These are phyloP conservation scores for Glonium stellatum DNA, from an alignment of 495 filamentous ascomycete genomes.

Conservation along the genomic window DNA sequence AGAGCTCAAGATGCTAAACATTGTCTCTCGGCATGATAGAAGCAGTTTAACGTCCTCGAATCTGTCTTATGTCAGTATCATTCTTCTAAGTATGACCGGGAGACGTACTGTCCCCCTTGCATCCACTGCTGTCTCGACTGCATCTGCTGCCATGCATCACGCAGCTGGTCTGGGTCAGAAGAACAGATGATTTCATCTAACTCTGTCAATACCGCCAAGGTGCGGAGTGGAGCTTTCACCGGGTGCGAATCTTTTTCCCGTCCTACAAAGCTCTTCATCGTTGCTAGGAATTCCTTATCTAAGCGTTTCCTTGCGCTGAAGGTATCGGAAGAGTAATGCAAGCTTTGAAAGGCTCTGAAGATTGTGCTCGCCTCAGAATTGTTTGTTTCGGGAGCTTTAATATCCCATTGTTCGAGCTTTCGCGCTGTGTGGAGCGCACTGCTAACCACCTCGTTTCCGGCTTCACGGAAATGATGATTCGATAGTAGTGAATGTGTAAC, in stretches of 20 bases:
- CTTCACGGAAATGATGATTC: slow-evolving; percentile 43
- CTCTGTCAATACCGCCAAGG: slow-evolving; percentile 72
- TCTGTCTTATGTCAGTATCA: slow-evolving; percentile 38
- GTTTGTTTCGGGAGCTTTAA: slow-evolving; percentile 60
- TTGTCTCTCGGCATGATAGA: slow-evolving; percentile 70
- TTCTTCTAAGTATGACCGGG: not conserved
- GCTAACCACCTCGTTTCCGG: slow-evolving; percentile 47
- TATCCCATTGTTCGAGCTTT: slow-evolving; percentile 87
- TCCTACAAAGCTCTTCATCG: slow-evolving; percentile 52
- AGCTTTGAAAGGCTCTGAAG: slow-evolving; percentile 71
- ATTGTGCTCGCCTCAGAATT: slow-evolving; percentile 58
- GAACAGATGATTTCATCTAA: slow-evolving; percentile 67
- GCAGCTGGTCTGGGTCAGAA: slow-evolving; percentile 50
- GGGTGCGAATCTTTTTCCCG: slow-evolving; percentile 49
- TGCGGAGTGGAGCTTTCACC: slow-evolving; percentile 57
- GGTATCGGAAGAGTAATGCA: slow-evolving; percentile 60
- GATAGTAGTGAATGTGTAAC: slow-evolving; percentile 66
- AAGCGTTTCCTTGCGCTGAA: slow-evolving; percentile 45
- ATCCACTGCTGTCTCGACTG: slow-evolving; percentile 66
- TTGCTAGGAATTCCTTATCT: slow-evolving; percentile 57
- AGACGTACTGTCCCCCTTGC: slow-evolving; percentile 60
- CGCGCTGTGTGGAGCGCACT: slow-evolving; percentile 74
- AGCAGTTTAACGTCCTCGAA: slow-evolving; percentile 77
- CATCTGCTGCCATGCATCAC: slow-evolving; percentile 56
- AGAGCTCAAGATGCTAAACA: slow-evolving; percentile 72